Evolutionary conservation across 2,329 filamentous ascomycete species (phyloP), one percentile per base, ranked within the genome.

Genomic region (Fusarium armeniacum): DNA sequence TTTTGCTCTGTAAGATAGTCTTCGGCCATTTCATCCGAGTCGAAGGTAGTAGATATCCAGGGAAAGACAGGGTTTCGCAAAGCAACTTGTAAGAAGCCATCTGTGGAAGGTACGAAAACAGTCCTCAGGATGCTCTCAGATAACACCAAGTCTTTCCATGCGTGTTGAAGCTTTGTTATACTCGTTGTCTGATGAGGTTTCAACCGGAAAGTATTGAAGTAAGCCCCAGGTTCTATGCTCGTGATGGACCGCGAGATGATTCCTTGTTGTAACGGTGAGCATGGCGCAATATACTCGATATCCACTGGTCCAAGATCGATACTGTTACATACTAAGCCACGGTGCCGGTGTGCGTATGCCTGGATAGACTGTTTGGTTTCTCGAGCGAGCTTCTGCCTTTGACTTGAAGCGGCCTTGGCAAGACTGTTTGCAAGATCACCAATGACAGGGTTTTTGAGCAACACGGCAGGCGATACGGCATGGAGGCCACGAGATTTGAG

Each of bases 191-290:
- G 59, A 0, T 77, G 58, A 1, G 97, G 78, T 1, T 81, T 71
- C 44, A 95, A 89, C 0, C 79, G 80, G 74, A 98, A 97, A 0
- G 84, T 83, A 59, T 94, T 94, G 78, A 95, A 97, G 76, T 98
- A 98, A 0, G 91, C 80, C 0, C 84, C 83, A 0, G 81, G 76
- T 0, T 84, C 79, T 20, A 82, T 88, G 12, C 88, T 75, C 0
- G 79, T 86, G 38, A 91, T 76, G 26, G 89, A 90, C 50, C 89
- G 86, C 8, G 91, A 91, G 51, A 97, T 88, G 82, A 98, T 95
- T 1, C 94, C 94, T 76, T 95, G 89, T 75, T 98, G 94, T 1
- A 97, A 81, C 0, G 94, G 87, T 1, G 94, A 97, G 76, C 94
- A 97, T 6, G 94, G 94, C 1, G 89, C 89, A 53, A 97, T 87